These are phyloP conservation scores for Lasiosphaeria ovina DNA, from an alignment of 495 filamentous ascomycete species.

Conservation along the genomic window DNA sequence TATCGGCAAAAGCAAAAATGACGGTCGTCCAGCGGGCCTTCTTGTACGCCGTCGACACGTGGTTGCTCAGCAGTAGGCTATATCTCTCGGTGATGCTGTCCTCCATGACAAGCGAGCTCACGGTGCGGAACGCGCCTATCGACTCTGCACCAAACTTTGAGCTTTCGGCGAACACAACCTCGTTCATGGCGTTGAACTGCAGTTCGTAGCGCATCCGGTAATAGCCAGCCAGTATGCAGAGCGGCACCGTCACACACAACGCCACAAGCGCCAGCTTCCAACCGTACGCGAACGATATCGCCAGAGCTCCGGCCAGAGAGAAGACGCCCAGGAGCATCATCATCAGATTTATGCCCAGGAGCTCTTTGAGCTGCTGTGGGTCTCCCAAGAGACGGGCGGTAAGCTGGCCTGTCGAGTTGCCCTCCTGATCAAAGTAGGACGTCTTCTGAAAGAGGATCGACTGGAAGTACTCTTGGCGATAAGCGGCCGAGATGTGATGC, in stretches of 20 bases:
- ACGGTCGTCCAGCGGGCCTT: conserved; percentile 45
- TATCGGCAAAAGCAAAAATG: conserved; percentile 47
- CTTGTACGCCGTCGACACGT: conserved; percentile 41
- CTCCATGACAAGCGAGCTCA: conserved; percentile 55
- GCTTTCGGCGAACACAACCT: conserved; percentile 55
- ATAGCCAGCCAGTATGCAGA: conserved; percentile 49
- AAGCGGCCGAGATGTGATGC: conserved; percentile 44
- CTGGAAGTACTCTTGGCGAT: conserved; percentile 59
- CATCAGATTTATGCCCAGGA: conserved; percentile 57
- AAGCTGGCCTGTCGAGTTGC: conserved; percentile 63
- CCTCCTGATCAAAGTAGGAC: conserved; percentile 61
- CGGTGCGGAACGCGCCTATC: conserved; percentile 58
- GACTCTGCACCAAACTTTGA: conserved; percentile 62
- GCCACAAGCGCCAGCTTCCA: conserved; percentile 58
- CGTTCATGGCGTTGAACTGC: conserved; percentile 55
- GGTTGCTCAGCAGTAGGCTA: conserved; percentile 35
- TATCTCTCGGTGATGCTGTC: conserved; percentile 50
- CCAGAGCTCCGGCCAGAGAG: conserved; percentile 46
- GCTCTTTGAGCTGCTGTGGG: conserved; percentile 61
- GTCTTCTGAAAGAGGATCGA: conserved; percentile 56
- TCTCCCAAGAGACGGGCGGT: conserved; percentile 56
- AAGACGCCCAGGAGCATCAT: conserved; percentile 51
- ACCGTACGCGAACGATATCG: conserved; percentile 54
- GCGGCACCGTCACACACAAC: conserved; percentile 49
- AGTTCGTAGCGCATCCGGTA: conserved; percentile 54